Evolutionary conservation across 495 filamentous ascomycete species (phyloP).

Genomic region (Polyplosphaeria fusca): DNA sequence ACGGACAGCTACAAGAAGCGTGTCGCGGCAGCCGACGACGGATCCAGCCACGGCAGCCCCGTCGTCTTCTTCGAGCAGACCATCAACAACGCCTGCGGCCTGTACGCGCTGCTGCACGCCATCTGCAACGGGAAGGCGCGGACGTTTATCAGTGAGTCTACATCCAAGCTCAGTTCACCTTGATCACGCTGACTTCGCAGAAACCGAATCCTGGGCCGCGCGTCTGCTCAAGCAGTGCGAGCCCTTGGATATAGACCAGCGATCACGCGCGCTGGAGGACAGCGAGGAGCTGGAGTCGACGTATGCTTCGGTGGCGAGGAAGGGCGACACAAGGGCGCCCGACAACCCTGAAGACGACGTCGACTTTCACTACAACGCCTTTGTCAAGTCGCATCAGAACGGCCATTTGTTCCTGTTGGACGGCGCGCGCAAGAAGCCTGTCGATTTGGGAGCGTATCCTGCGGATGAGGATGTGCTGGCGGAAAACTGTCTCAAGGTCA

Average conservation of each 20-base stretch:
- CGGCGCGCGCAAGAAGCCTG: slow-evolving; percentile 34
- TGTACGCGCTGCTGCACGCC: slow-evolving; percentile 39
- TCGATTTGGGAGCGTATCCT: slow-evolving; percentile 27
- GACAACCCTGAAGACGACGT: slow-evolving; percentile 32
- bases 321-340: slow-evolving; percentile 32
- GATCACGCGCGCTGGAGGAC: slow-evolving; percentile 26
- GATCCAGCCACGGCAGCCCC: slow-evolving; percentile 11
- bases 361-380: slow-evolving; percentile 36
- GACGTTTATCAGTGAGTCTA: slow-evolving; percentile 26
- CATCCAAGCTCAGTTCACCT: not conserved
- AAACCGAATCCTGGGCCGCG: not conserved
- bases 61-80: slow-evolving; percentile 41
- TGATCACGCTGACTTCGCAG: not conserved
- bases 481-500: slow-evolving; percentile 18
- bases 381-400: slow-evolving; percentile 33
- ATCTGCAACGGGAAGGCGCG: slow-evolving; percentile 34
- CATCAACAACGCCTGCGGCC: slow-evolving; percentile 42
- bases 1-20: slow-evolving; percentile 23
- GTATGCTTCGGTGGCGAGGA: slow-evolving; percentile 28
- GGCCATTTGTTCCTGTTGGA: slow-evolving; percentile 35
- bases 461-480: slow-evolving; percentile 31
- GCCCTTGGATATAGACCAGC: slow-evolving; percentile 18
- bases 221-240: slow-evolving; percentile 9
- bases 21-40: slow-evolving; percentile 38
- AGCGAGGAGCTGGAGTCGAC: slow-evolving; percentile 32